A percentile compares a stretch with the other conserved stretches of the same genome.
These are phyloP conservation scores for Paecilomyces fulvus DNA, from an alignment of 2,329 filamentous ascomycete species.

Conservation along the genomic window DNA sequence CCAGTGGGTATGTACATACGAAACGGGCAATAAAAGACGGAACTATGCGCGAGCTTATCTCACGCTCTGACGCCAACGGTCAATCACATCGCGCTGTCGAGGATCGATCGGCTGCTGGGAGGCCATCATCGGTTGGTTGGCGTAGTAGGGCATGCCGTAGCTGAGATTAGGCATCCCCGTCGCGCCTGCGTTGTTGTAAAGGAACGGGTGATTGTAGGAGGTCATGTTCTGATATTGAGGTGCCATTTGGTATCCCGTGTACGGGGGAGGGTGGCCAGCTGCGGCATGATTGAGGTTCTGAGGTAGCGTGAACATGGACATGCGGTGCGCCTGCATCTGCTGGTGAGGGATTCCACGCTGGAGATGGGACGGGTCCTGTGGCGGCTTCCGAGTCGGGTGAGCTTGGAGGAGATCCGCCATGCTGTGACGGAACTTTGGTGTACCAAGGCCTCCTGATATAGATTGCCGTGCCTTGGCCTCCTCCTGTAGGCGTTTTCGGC, in stretches of 20 bases:
- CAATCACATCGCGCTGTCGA: conserved; percentile 48
- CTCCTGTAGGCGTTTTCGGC: conserved; percentile 37
- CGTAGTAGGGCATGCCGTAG: conserved; percentile 17
- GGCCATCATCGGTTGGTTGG: conserved; percentile 17
- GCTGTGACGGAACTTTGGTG: conserved; percentile 32
- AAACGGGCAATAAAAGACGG: too few relatives aligned
- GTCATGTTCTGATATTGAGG: conserved; percentile 2
- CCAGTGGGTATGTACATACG: background rate
- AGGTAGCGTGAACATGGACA: conserved; percentile 24
- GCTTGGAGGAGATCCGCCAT: conserved; percentile 45
- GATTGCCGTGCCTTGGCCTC: conserved; percentile 21
- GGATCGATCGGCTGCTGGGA: conserved; percentile 36
- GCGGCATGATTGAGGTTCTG: conserved; percentile 12
- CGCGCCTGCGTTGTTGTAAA: conserved; percentile 2
- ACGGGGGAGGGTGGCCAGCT: conserved; percentile 7
- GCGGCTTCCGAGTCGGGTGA: conserved; percentile 37
- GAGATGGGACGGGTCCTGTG: conserved; percentile 12
- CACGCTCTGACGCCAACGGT: conserved; percentile 48
- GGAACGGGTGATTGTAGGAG: conserved; percentile 6
- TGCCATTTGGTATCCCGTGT: conserved; percentile 14
- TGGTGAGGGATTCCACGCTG: conserved; percentile 8
- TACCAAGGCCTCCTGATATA: conserved; percentile 4
- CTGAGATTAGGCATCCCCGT: conserved; percentile 18
- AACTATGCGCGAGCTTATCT: conserved; percentile 1
- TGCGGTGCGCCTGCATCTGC: conserved; percentile 15